Percentiles rank a stretch among this genome's conserved stretches.
Evolutionary conservation across 2,329 filamentous ascomycete species (phyloP).

Genomic region (Exophiala mesophila): DNA sequence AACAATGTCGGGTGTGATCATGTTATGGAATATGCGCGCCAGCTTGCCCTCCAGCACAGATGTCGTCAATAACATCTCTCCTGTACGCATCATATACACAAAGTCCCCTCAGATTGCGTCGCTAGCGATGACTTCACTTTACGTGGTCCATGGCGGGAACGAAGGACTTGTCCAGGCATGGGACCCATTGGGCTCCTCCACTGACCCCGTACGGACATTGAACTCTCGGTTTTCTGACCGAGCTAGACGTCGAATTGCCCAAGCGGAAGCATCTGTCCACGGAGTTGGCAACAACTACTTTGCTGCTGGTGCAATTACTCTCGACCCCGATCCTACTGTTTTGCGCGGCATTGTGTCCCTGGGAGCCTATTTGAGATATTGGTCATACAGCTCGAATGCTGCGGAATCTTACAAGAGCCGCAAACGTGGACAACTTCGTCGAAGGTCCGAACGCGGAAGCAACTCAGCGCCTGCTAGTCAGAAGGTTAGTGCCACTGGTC

Average conservation of each 20-base stretch:
- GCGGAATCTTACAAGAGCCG: constrained; percentile 68
- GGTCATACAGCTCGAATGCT: constrained; percentile 81
- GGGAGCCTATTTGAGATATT: constrained; percentile 82
- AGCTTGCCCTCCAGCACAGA: constrained; percentile 51
- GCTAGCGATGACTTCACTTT: constrained; percentile 76
- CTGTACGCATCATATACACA: constrained; percentile 78
- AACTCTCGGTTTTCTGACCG: constrained; percentile 79
- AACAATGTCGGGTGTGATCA: constrained; percentile 68
- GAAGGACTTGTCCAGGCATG: constrained; percentile 94
- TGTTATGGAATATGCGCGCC: constrained; percentile 81
- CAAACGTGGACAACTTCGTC: constrained; percentile 63
- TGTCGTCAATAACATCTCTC: constrained; percentile 57
- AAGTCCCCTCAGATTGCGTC: constrained; percentile 84
- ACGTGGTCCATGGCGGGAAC: constrained; percentile 86
- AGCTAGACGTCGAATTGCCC: constrained; percentile 68
- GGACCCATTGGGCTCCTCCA: constrained; percentile 83
- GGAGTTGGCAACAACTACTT: constrained; percentile 70
- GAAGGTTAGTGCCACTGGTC: constrained; percentile 56
- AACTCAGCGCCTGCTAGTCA: constrained; percentile 52
- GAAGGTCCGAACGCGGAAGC: constrained; percentile 62
- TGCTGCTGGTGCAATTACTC: constrained; percentile 73
- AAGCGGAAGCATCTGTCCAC: constrained; percentile 62
- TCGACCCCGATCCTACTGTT: constrained; percentile 82
- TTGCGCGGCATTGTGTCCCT: constrained; percentile 83
- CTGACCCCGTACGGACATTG: constrained; percentile 75